These are phyloP conservation scores for Halophytophthora polymorphica DNA, from an alignment of 352 stramenopile species.

Conservation along the genomic window DNA sequence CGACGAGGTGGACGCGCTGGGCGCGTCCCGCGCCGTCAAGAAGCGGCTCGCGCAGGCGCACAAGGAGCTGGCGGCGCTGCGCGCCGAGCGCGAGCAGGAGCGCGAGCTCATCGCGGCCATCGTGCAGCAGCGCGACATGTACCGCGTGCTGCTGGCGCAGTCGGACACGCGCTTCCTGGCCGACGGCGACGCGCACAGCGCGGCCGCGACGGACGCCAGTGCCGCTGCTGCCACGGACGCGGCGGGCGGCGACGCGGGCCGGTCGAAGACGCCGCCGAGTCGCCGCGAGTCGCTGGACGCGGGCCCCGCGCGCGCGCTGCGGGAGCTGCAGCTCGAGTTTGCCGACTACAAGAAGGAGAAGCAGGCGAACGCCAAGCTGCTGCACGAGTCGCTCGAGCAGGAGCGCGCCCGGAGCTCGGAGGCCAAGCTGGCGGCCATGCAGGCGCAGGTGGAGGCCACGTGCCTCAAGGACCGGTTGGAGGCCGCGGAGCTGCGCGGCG, in stretches of 20 bases:
- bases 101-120: constrained; percentile 91
- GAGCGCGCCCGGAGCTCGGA: constrained; percentile 44
- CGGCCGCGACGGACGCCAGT: constrained; percentile 5
- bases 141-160: constrained; percentile 89
- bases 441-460: constrained; percentile 64
- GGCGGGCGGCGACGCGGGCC: no score
- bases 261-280: no score
- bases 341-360: constrained; percentile 83
- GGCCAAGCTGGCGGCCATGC: constrained; percentile 56
- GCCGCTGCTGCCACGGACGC: no score
- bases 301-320: constrained; percentile 35
- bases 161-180: constrained; percentile 77
- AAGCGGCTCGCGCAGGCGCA: constrained; percentile 55
- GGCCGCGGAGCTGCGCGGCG: constrained; percentile 45
- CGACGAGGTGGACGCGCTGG: constrained; percentile 41
- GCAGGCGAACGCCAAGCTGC: constrained; percentile 50
- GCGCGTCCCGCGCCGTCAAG: constrained; percentile 33
- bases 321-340: constrained; percentile 68
- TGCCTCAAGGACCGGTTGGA: constrained; percentile 65
- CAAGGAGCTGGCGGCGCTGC: constrained; percentile 81
- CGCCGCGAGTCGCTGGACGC: constrained; percentile 32
- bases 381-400: constrained; percentile 68
- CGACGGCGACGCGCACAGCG: constrained; percentile 7
- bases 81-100: constrained; percentile 66
- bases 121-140: constrained; percentile 96